Base-by-base conservation (phyloP, 805 yeast species). In the Komagataella phaffii region DNA sequence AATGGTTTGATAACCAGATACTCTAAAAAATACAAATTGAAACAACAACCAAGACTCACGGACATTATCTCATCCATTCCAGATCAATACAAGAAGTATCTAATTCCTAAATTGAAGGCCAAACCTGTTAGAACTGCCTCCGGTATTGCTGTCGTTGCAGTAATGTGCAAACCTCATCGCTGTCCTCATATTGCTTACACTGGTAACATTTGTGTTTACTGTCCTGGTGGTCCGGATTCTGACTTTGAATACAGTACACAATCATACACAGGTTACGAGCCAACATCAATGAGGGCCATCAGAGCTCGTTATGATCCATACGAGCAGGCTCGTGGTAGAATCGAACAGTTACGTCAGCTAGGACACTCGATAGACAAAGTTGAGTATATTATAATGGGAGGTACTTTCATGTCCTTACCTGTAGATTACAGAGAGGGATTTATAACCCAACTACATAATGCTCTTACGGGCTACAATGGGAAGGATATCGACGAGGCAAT, bases 121-220 rank as follows among this genome's bases (percentile, higher is more conserved):
- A 93, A 93, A 66, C 99, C 99, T 0, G 98, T 93, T 47, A 78
- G 99, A 67, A 93, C 99, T 0, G 99, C 99, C 0, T 86, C 96
- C 8, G 99, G 99, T 60, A 95, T 93, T 53, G 99, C 99, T 7
- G 99, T 93, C 18, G 98, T 93, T 47, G 99, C 99, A 0, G 98
- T 93, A 36, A 93, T 93, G 98, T 90, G 97, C 72, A 93, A 93
- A 67, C 99, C 99, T 2, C 99, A 93, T 67, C 77, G 99, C 70
- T 93, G 99, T 68, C 99, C 99, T 24, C 99, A 93, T 67, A 93
- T 93, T 60, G 98, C 99, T 18, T 93, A 93, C 66, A 93, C 99
- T 0, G 99, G 99, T 55, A 93, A 93, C 63, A 93, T 93, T 55
- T 93, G 99, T 72, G 99, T 93, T 10, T 93, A 86, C 65, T 93